These are phyloP conservation scores for Salmacisia buchloeana DNA, from an alignment of 1,284 basidiomycete genomes.

Conservation along the genomic window DNA sequence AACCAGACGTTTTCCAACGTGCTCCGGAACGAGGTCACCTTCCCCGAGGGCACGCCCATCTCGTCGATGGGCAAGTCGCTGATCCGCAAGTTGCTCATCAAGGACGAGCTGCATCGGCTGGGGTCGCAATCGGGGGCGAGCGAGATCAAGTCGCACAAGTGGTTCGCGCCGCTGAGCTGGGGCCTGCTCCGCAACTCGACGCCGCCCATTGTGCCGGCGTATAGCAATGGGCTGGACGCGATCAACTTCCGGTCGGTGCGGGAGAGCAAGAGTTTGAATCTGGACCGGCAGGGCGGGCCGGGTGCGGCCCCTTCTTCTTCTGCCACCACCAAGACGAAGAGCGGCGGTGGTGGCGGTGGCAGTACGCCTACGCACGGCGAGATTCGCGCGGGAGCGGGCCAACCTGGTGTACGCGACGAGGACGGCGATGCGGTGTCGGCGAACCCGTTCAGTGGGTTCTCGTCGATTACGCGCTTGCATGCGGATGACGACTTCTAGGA, in stretches of 20 bases:
- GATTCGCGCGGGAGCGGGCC: slow-evolving; percentile 38
- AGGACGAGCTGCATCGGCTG: slow-evolving; percentile 80
- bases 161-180: slow-evolving; percentile 96
- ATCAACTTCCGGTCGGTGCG: slow-evolving; percentile 85
- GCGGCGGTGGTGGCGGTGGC: slow-evolving; percentile 8
- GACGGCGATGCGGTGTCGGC: slow-evolving; percentile 44
- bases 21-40: slow-evolving; percentile 75
- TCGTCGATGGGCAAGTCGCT: slow-evolving; percentile 75
- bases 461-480: slow-evolving; percentile 35
- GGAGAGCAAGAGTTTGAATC: slow-evolving; percentile 81
- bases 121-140: slow-evolving; percentile 90
- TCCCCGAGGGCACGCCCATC: slow-evolving; percentile 78
- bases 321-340: background rate
- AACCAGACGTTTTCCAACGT: slow-evolving; percentile 96
- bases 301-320: no score
- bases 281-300: slow-evolving; percentile 60
- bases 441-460: slow-evolving; percentile 45
- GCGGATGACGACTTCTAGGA: slow-evolving; percentile 27
- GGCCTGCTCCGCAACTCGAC: slow-evolving; percentile 84
- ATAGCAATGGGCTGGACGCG: slow-evolving; percentile 72
- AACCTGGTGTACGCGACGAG: slow-evolving; percentile 40
- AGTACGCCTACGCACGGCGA: slow-evolving; percentile 52
- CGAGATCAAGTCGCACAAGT: slow-evolving; percentile 98
- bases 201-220: slow-evolving; percentile 83
- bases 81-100: slow-evolving; percentile 81